Evolutionary conservation across 1,284 basidiomycete species (phyloP).

Genomic region (Malassezia arunalokei): DNA sequence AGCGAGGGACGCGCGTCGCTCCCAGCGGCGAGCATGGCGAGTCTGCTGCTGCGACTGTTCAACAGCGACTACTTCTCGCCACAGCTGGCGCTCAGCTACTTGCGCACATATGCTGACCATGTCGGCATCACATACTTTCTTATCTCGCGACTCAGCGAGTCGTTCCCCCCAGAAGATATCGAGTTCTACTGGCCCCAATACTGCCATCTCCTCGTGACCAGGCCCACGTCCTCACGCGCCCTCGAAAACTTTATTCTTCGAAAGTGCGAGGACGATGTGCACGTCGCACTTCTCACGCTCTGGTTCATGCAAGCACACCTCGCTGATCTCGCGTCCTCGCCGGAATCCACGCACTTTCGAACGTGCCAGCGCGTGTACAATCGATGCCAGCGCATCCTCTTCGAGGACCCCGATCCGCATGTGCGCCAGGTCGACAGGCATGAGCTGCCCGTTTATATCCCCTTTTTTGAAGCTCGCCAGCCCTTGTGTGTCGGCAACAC

Average conservation of each 20-base stretch:
- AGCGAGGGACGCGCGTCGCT: not conserved
- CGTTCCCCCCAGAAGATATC: conserved; percentile 30
- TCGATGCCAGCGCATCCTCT: conserved; percentile 91
- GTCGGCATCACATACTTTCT: conserved; percentile 45
- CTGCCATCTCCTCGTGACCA: conserved; percentile 39
- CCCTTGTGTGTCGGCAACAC: conserved; percentile 29
- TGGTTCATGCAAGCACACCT: conserved; percentile 45
- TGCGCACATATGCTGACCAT: conserved; percentile 40
- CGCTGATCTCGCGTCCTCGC: conserved; percentile 43
- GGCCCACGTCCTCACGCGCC: conserved; percentile 34
- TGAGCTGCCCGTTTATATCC: conserved; percentile 1
- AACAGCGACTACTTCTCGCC: conserved; percentile 44
- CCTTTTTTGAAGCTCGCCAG: conserved; percentile 5
- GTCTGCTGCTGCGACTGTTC: conserved; percentile 41
- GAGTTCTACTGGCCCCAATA: conserved; percentile 46
- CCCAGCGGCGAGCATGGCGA: conserved; percentile 25
- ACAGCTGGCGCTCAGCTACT: conserved; percentile 42
- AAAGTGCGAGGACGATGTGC: conserved; percentile 37
- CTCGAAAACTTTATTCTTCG: conserved; percentile 40
- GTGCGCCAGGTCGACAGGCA: conserved; percentile 11
- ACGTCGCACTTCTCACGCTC: conserved; percentile 40
- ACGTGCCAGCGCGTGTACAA: conserved; percentile 87
- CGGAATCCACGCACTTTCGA: conserved; percentile 65
- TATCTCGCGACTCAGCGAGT: conserved; percentile 30
- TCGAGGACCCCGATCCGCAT: conserved; percentile 56